Evolutionary conservation across 331 rosid genomes (phyloP), one percentile per base, ranked within the genome.

Genomic region (Erythrophleum ivorense): DNA sequence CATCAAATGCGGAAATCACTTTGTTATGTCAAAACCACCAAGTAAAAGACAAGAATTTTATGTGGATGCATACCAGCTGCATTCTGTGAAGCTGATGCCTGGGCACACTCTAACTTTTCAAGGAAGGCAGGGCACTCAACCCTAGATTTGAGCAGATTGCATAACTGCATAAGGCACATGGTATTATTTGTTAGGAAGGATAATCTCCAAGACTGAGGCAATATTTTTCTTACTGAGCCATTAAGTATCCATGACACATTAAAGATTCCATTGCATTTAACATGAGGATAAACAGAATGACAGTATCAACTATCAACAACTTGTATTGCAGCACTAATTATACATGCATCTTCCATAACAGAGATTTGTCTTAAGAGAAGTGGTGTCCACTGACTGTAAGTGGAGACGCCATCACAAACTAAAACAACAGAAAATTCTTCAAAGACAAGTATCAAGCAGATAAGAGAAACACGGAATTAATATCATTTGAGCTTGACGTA

Each of bases 71-170:
- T 91, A 95, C 98, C 98, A 46, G 84, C 45, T 18, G 57, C 34
- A 86, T 80, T 87, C 83, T 75, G 89, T 0, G 86, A 80, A 85
- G 71, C 88, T 19, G 90, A 83, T 19, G 89, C 91, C 84, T 91
- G 96, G 29, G 94, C 98, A 70, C 77, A 79, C 88, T 92, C 92
- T 48, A 95, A 79, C 92, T 93, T 91, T 80, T 87, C 88, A 33
- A 95, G 97, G 87, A 95, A 95, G 75, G 91, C 96, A 1, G 90
- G 88, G 80, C 98, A 88, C 64, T 93, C 96, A 77, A 95, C 84
- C 85, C 88, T 91, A 65, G 97, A 95, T 79, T 91, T 95, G 54
- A 95, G 89, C 71, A 95, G 89, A 84, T 91, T 88, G 66, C 97
- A 91, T 77, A 95, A 82, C 98, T 95, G 93, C 93, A 89, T 10